These are phyloP conservation scores for Coniochaeta sp. DNA, from an alignment of 2,329 filamentous ascomycete genomes.

Conservation along the genomic window DNA sequence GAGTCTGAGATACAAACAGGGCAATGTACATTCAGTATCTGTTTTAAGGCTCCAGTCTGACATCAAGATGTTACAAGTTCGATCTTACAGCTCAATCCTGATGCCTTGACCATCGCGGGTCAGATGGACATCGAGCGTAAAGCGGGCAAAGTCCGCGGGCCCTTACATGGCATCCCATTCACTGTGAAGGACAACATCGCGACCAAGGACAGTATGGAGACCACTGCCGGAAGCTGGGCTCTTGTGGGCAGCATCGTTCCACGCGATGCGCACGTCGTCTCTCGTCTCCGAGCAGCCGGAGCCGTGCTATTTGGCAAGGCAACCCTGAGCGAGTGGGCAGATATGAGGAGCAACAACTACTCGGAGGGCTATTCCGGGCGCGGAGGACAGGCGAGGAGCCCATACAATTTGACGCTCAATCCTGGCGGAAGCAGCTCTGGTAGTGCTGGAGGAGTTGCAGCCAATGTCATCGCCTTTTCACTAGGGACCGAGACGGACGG, in stretches of 20 bases:
- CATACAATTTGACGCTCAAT: slow-evolving; percentile 11
- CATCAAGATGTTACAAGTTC: slow-evolving; percentile 29
- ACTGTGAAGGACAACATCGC: slow-evolving; percentile 69
- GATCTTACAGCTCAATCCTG: slow-evolving; percentile 55
- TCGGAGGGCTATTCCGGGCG: slow-evolving; percentile 49
- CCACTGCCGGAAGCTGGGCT: slow-evolving; percentile 63
- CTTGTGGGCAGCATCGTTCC: slow-evolving; percentile 59
- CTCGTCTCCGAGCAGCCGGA: slow-evolving; percentile 53
- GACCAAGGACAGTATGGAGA: slow-evolving; percentile 59
- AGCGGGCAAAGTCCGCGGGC: slow-evolving; percentile 48
- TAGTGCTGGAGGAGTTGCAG: slow-evolving; percentile 19
- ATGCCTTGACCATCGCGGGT: slow-evolving; percentile 53
- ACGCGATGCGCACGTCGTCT: slow-evolving; percentile 59
- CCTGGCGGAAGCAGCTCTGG: slow-evolving; percentile 9
- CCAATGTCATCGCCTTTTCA: slow-evolving; percentile 47
- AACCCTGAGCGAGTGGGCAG: slow-evolving; percentile 66
- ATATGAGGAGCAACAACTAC: slow-evolving; percentile 60
- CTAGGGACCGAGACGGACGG: slow-evolving; percentile 71
- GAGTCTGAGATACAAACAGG: slow-evolving; percentile 12
- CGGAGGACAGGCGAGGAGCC: slow-evolving; percentile 8
- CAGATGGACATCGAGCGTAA: slow-evolving; percentile 33
- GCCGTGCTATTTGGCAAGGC: slow-evolving; percentile 66
- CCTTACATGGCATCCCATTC: slow-evolving; percentile 69
- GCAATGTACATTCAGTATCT: not conserved
- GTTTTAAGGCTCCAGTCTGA: not conserved